phyloP scores from a whole-genome alignment of 2,329 filamentous ascomycete species.

The Ceratocystiopsis brevicomis region DNA sequence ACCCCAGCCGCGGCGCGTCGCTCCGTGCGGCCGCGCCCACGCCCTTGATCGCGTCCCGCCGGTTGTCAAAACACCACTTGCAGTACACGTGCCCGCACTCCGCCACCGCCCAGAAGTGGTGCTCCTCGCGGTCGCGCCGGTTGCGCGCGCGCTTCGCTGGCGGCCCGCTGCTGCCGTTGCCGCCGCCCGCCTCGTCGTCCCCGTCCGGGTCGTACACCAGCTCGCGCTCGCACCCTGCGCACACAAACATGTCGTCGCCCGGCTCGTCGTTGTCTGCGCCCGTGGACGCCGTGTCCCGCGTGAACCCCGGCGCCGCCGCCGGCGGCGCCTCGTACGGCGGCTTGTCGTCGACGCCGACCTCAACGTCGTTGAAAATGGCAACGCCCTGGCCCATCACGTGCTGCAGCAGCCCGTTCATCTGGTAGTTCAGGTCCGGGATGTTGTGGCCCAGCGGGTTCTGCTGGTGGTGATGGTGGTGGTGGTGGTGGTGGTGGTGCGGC shows the following conservation, averaged over 20 bases:
- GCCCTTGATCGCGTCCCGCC: conserved; percentile 24
- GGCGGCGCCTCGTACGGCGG: conserved; percentile 42
- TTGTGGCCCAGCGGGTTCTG: conserved; percentile 14
- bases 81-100: conserved; percentile 70
- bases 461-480: neutral
- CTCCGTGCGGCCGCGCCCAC: conserved; percentile 8
- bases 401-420: conserved; percentile 14
- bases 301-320: conserved; percentile 59
- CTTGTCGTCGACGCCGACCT: conserved; percentile 11
- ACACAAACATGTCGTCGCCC: conserved; percentile 53
- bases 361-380: too few species aligned
- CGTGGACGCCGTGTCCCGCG: conserved; percentile 36
- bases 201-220: conserved; percentile 48
- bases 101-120: conserved; percentile 85
- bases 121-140: conserved; percentile 41
- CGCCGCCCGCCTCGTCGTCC: conserved; percentile 10
- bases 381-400: too few species aligned
- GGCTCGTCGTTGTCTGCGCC: too few species aligned
- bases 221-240: conserved; percentile 73
- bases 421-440: conserved; percentile 17
- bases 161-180: conserved; percentile 9
- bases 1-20: conserved; percentile 14
- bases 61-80: conserved; percentile 39
- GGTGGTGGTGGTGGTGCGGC: neutral
- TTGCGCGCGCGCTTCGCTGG: conserved; percentile 23